Percentiles rank a stretch among this genome's conserved stretches.
These are phyloP conservation scores for Kuraishia piskuri DNA, from an alignment of 805 yeast genomes.

Conservation along the genomic window DNA sequence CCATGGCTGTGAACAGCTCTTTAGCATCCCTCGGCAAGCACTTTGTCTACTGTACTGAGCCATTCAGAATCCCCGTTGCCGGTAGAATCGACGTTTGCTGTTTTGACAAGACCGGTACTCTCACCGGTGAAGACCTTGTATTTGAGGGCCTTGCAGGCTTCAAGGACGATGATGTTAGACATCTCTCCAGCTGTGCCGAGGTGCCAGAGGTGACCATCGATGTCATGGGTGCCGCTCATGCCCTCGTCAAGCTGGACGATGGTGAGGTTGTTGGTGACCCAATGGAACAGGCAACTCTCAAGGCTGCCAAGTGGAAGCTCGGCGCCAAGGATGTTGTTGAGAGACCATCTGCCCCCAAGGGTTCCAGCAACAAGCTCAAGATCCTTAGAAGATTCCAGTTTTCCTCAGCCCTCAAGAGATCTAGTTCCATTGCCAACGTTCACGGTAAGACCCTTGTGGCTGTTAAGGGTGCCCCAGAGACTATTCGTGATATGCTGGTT, in stretches of 20 bases:
- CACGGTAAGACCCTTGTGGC: conserved; percentile 60
- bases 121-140: conserved; percentile 92
- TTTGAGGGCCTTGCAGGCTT: conserved; percentile 96
- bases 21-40: conserved; percentile 79
- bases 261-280: conserved; percentile 99
- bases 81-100: conserved; percentile 98
- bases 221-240: conserved; percentile 92
- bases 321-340: conserved; percentile 66
- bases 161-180: conserved; percentile 39
- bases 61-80: conserved; percentile 95
- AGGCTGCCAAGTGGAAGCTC: conserved; percentile 79
- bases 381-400: conserved; percentile 94
- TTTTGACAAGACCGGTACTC: conserved; percentile 96
- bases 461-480: conserved; percentile 98
- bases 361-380: conserved; percentile 38
- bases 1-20: conserved; percentile 95
- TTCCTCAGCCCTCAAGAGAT: conserved; percentile 91
- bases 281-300: conserved; percentile 94
- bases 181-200: conserved; percentile 44
- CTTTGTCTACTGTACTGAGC: conserved; percentile 94
- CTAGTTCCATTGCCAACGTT: conserved; percentile 70
- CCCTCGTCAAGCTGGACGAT: conserved; percentile 86
- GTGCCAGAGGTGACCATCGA: conserved; percentile 63
- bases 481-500: conserved; percentile 68
- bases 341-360: conserved; percentile 24